A percentile compares a stretch with the other conserved stretches of the same genome.
phyloP scores from a whole-genome alignment of 305 asterid species.

The Ajuga reptans region DNA sequence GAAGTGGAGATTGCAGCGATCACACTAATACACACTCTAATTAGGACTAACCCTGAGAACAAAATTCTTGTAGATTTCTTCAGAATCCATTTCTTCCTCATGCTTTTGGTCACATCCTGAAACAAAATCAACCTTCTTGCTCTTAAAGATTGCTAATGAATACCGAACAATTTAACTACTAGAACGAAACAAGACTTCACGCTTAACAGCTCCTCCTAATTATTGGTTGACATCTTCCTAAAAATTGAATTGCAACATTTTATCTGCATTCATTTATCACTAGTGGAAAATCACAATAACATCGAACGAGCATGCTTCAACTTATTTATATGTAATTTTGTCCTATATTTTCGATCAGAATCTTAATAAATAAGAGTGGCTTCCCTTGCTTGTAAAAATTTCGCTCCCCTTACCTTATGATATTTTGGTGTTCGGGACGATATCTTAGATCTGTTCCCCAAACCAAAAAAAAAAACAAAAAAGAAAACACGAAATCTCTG shows the following conservation, averaged over 20 bases:
- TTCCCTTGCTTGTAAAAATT: too few relatives aligned
- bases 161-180: not conserved
- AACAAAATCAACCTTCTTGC: slow-evolving; percentile 15
- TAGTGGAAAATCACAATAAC: not conserved
- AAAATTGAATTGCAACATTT: not conserved
- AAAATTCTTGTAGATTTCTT: slow-evolving; percentile 67
- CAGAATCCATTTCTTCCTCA: slow-evolving; percentile 85
- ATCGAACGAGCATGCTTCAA: not conserved
- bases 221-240: not conserved
- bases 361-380: too few relatives aligned
- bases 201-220: not conserved
- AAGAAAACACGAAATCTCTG: not conserved
- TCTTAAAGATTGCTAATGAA: not conserved
- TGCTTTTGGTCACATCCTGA: slow-evolving; percentile 90
- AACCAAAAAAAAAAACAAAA: too few relatives aligned
- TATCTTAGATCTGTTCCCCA: too few relatives aligned
- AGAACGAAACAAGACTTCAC: not conserved
- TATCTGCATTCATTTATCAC: not conserved
- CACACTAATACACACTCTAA: not conserved
- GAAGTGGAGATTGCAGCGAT: not conserved
- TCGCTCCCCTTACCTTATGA: too few relatives aligned
- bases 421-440: too few relatives aligned
- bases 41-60: slow-evolving; percentile 68
- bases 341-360: too few relatives aligned
- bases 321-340: too few relatives aligned